Conservation (phyloP, 352 stramenopile genomes). For the Globisporangium sylvaticum region DNA sequence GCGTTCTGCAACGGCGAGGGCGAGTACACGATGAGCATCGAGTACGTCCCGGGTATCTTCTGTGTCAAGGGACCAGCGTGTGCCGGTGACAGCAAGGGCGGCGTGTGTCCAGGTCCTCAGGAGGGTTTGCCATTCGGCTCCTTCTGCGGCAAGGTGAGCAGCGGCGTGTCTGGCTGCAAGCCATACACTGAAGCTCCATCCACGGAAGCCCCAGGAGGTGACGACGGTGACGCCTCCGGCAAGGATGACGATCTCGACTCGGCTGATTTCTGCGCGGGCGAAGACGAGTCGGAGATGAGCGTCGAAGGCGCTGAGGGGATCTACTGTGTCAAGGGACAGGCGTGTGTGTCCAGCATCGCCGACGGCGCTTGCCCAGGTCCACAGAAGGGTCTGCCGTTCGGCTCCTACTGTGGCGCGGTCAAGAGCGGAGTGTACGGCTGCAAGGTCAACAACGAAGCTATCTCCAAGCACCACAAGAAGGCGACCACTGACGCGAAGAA, state of each 20-base stretch:
- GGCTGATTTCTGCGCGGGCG: not conserved
- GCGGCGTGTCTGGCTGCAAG: slow-evolving; percentile 1
- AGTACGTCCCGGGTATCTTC: slow-evolving; percentile 4
- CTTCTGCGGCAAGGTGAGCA: not conserved
- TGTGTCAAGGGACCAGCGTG: slow-evolving; percentile 10
- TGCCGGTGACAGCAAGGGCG: not conserved
- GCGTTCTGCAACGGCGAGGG: slow-evolving; percentile 9
- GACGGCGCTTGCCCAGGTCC: not conserved
- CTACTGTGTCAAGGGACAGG: slow-evolving; percentile 3
- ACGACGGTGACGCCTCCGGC: not conserved
- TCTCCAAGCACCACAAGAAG: not conserved
- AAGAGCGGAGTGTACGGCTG: slow-evolving; percentile 1
- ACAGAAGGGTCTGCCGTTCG: not conserved
- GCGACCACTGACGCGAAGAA: not conserved
- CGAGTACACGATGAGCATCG: slow-evolving; percentile 5
- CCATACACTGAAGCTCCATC: not conserved
- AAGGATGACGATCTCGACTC: not conserved
- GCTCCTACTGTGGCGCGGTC: slow-evolving; percentile 1
- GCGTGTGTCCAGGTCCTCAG: slow-evolving; percentile 11
- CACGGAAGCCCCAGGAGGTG: not conserved
- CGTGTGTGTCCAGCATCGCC: not conserved
- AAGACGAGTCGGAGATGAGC: slow-evolving; percentile 1
- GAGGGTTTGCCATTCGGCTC: slow-evolving; percentile 10
- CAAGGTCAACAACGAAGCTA: not conserved
- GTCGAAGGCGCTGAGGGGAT: slow-evolving; percentile 1